These are phyloP conservation scores for Pseudevernia furfuracea DNA, from an alignment of 495 filamentous ascomycete species.

Conservation along the genomic window DNA sequence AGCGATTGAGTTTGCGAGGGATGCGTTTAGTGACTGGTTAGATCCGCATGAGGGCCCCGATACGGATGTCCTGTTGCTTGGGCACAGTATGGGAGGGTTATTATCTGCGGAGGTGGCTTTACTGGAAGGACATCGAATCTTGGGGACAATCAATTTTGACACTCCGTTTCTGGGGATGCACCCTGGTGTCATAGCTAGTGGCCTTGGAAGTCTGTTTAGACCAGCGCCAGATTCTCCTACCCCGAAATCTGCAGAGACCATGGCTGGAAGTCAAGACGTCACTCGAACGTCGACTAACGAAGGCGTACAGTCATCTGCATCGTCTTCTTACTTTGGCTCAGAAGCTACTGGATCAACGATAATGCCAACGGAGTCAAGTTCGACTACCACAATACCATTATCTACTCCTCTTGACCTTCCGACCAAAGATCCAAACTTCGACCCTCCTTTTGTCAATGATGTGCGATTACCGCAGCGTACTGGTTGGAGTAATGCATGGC, in stretches of 20 bases:
- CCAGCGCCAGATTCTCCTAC: conserved; percentile 40
- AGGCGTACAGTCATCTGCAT: background rate
- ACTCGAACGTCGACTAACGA: background rate
- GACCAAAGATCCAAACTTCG: conserved; percentile 54
- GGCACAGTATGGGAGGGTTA: conserved; percentile 87
- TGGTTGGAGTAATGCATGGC: conserved; percentile 56
- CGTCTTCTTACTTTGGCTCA: conserved; percentile 10
- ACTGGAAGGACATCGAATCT: conserved; percentile 61
- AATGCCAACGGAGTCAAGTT: conserved; percentile 7
- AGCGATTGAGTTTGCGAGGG: conserved; percentile 60
- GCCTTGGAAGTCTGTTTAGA: conserved; percentile 68
- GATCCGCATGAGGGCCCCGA: conserved; percentile 63
- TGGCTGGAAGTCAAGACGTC: background rate
- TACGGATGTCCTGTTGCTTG: conserved; percentile 76
- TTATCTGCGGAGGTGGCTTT: conserved; percentile 73
- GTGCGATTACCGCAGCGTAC: conserved; percentile 53
- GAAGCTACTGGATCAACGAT: conserved; percentile 1
- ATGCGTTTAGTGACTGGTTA: conserved; percentile 82
- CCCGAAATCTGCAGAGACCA: background rate
- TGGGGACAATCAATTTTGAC: conserved; percentile 81
- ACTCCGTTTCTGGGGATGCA: conserved; percentile 84
- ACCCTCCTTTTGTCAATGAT: conserved; percentile 69
- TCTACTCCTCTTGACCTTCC: conserved; percentile 13
- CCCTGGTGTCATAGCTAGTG: conserved; percentile 73
- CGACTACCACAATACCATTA: background rate